Base-by-base conservation (phyloP, 306 rosid genomes). In the Quercus dentata region DNA sequence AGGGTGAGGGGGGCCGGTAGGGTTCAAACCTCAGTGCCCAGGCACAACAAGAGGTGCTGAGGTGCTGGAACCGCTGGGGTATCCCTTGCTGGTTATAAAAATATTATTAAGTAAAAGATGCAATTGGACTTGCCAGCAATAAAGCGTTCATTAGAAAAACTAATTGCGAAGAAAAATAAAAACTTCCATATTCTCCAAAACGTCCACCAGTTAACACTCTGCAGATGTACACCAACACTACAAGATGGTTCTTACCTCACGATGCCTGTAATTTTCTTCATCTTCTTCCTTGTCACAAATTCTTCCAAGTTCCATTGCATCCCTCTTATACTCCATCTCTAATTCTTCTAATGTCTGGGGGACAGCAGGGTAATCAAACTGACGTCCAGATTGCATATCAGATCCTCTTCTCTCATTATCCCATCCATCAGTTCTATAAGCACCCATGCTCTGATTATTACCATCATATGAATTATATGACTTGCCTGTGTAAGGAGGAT, bases 241-340 rank as follows among this genome's bases (percentile, higher is more conserved):
- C 61, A 10, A 51, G 38, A 74, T 27, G 72, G 57, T 69, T 56
- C 87, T 80, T 89, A 96, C 99, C 99, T 93, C 98, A 51, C 98
- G 96, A 84, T 96, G 97, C 90, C 82, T 91, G 78, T 85, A 86
- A 80, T 90, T 93, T 84, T 96, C 99, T 80, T 93, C 98, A 87
- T 93, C 98, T 88, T 91, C 99, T 87, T 93, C 99, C 78, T 89
- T 90, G 86, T 96, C 97, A 69, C 93, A 90, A 41, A 86, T 85
- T 84, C 85, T 90, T 80, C 74, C 91, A 65, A 96, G 92, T 92
- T 91, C 98, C 63, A 65, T 69, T 23, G 93, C 97, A 83, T 93
- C 97, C 55, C 85, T 87, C 87, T 90, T 90, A 86, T 88, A 90
- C 84, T 90, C 97, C 88, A 91, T 81, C 84, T 93, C 98, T 79